phyloP scores from a whole-genome alignment of 2,329 filamentous ascomycete species.

The Chaetothyriales sp. region DNA sequence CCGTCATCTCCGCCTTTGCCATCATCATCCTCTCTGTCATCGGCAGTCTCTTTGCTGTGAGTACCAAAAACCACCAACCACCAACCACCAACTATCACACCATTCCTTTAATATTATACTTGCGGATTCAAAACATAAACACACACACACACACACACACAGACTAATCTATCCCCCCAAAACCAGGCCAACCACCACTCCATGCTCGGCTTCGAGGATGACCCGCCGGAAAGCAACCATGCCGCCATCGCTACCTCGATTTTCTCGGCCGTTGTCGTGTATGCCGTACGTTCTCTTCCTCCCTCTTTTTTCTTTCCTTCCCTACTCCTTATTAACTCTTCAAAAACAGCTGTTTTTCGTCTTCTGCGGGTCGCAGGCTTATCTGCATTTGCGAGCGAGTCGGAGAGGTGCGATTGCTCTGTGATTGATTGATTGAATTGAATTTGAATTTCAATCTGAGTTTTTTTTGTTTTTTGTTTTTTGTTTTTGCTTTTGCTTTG shows the following conservation, averaged over 20 bases:
- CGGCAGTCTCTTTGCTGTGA: conserved; percentile 57
- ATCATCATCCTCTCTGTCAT: conserved; percentile 51
- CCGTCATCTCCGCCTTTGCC: conserved; percentile 49
- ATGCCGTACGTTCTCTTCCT: conserved; percentile 50
- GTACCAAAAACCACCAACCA: too few species aligned
- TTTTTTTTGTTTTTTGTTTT: neutral
- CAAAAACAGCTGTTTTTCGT: conserved; percentile 65
- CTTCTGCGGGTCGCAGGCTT: conserved; percentile 81
- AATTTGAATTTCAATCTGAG: too few species aligned
- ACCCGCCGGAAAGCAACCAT: conserved; percentile 48
- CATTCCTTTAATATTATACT: neutral
- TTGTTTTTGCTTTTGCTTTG: neutral
- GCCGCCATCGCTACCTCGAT: conserved; percentile 67
- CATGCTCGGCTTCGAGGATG: conserved; percentile 59
- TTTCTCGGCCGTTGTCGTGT: conserved; percentile 77
- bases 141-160: neutral
- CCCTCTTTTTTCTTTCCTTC: conserved; percentile 4
- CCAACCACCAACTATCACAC: too few species aligned
- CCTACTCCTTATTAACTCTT: conserved; percentile 1
- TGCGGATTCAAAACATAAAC: neutral
- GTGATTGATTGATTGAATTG: conserved; percentile 9
- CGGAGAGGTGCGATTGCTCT: conserved; percentile 72
- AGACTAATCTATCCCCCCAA: neutral
- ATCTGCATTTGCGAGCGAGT: conserved; percentile 69
- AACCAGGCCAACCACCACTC: conserved; percentile 57